phyloP scores from a whole-genome alignment of 2,329 filamentous ascomycete species.

The Xylaria arbuscula region DNA sequence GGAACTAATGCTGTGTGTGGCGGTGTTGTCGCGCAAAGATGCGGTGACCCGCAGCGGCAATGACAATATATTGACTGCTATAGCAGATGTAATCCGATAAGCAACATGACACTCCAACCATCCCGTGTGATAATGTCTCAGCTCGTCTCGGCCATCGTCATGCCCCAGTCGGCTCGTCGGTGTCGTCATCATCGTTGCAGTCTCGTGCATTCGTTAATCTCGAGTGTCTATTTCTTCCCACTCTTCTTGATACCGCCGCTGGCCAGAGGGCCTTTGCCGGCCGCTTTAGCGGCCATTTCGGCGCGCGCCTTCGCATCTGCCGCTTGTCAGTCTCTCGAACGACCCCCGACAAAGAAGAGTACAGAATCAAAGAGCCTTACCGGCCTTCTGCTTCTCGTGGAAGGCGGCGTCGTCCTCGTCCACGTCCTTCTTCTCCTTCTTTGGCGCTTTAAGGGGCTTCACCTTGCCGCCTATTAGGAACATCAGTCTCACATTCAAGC shows the following conservation, averaged over 20 bases:
- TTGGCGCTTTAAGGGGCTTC: conserved; percentile 87
- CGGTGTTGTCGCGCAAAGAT: conserved; percentile 22
- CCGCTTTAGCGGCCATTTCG: conserved; percentile 82
- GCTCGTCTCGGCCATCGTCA: conserved; percentile 15
- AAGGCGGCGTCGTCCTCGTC: conserved; percentile 89
- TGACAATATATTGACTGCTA: conserved; percentile 42
- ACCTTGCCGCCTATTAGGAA: conserved; percentile 75
- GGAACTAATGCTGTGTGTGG: background rate
- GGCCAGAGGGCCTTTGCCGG: conserved; percentile 89
- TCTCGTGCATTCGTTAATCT: conserved; percentile 40
- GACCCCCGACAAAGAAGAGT: background rate
- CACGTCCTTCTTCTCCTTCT: conserved; percentile 84
- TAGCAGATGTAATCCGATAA: conserved; percentile 38
- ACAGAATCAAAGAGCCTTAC: conserved; percentile 62
- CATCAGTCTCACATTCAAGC: conserved; percentile 26
- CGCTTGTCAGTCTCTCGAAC: conserved; percentile 19
- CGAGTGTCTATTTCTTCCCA: conserved; percentile 82
- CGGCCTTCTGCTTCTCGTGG: conserved; percentile 84
- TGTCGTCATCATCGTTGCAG: conserved; percentile 31
- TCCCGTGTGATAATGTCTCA: conserved; percentile 9
- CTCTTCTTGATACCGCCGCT: conserved; percentile 94
- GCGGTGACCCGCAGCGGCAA: conserved; percentile 13
- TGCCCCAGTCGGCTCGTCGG: conserved; percentile 37
- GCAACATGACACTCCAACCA: conserved; percentile 18
- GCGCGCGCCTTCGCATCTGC: conserved; percentile 86